Conservation (phyloP, 2,329 filamentous ascomycete species). For the Xylogone sp. region DNA sequence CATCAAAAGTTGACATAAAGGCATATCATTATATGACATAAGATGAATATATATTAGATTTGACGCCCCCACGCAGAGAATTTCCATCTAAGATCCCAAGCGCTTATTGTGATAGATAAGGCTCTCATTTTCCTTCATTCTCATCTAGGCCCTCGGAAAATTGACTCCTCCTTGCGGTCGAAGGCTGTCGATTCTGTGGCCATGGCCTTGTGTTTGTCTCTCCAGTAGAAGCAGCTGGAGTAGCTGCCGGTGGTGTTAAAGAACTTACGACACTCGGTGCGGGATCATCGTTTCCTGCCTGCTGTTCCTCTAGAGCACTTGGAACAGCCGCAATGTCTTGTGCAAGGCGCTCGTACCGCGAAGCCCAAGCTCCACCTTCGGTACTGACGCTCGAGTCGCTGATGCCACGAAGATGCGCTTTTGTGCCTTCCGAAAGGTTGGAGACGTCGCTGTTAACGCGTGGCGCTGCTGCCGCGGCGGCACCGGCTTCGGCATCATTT, state of each 20-base stretch:
- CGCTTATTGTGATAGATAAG: too few species aligned
- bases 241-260: not conserved
- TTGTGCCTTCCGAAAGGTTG: conserved; percentile 13
- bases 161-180: conserved; percentile 20
- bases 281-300: not conserved
- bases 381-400: conserved; percentile 21
- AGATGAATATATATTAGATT: too few species aligned
- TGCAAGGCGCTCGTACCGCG: conserved; percentile 3
- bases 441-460: conserved; percentile 11
- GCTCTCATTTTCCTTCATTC: not conserved
- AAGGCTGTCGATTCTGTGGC: not conserved
- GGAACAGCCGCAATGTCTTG: not conserved
- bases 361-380: conserved; percentile 10
- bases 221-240: conserved; percentile 20
- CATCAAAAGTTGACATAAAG: too few species aligned
- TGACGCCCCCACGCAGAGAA: too few species aligned
- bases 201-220: too few species aligned
- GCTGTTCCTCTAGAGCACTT: not conserved
- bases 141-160: conserved; percentile 22
- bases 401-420: conserved; percentile 20
- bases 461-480: not conserved
- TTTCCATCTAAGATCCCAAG: too few species aligned
- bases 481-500: not conserved
- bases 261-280: conserved; percentile 1
- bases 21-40: too few species aligned